Conservation (phyloP, 495 filamentous ascomycete genomes). For the Penicillium salamii region DNA sequence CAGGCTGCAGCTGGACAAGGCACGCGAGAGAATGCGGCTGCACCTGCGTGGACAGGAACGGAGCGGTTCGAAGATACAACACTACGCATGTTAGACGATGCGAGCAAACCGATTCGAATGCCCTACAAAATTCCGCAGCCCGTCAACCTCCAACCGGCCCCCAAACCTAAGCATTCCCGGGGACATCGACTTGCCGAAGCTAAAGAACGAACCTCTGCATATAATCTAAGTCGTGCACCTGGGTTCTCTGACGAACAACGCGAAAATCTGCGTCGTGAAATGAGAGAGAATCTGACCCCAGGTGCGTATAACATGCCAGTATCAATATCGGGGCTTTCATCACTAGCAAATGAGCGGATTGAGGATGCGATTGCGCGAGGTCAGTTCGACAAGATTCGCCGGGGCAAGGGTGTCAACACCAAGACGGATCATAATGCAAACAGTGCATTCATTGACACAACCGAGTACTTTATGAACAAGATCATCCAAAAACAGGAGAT, state of each 20-base stretch:
- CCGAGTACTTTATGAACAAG: slow-evolving; percentile 97
- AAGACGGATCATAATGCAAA: slow-evolving; percentile 77
- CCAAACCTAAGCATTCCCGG: slow-evolving; percentile 38
- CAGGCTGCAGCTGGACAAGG: slow-evolving; percentile 65
- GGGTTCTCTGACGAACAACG: slow-evolving; percentile 66
- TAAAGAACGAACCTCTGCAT: slow-evolving; percentile 72
- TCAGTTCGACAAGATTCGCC: slow-evolving; percentile 82
- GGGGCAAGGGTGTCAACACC: slow-evolving; percentile 68
- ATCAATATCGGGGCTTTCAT: slow-evolving; percentile 72
- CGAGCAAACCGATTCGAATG: slow-evolving; percentile 64
- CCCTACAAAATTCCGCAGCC: slow-evolving; percentile 52
- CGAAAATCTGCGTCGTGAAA: slow-evolving; percentile 63
- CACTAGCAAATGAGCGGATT: slow-evolving; percentile 88
- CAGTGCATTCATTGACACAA: slow-evolving; percentile 92
- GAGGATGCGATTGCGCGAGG: slow-evolving; percentile 91
- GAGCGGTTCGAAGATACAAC: slow-evolving; percentile 73
- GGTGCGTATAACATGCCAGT: slow-evolving; percentile 73
- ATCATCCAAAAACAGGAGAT: slow-evolving; percentile 91
- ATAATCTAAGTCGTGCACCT: slow-evolving; percentile 58
- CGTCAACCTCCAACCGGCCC: slow-evolving; percentile 60
- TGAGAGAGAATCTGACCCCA: slow-evolving; percentile 77
- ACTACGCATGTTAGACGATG: slow-evolving; percentile 87
- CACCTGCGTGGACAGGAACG: slow-evolving; percentile 73
- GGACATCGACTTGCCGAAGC: slow-evolving; percentile 71
- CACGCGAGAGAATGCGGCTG: slow-evolving; percentile 67